These are phyloP conservation scores for Brasenia schreberi DNA, from an alignment of 164 flowering plant genomes.

Conservation along the genomic window DNA sequence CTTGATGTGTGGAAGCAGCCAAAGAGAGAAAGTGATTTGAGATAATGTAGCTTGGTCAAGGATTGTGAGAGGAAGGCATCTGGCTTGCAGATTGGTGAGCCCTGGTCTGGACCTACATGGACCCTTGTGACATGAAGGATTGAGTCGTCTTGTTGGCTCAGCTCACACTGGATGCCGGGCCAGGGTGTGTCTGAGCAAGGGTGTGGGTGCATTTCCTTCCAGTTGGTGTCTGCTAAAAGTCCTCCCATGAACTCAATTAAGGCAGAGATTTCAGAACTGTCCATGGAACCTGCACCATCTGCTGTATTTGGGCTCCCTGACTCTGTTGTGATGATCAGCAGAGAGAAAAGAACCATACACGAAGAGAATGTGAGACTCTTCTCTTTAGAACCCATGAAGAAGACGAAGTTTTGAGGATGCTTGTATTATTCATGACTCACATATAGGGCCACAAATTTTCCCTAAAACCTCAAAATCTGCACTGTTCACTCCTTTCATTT, in stretches of 20 bases:
- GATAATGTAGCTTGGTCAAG: slow-evolving; percentile 50
- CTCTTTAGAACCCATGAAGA: too few relatives aligned
- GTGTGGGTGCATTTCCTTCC: slow-evolving; percentile 34
- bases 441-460: too few relatives aligned
- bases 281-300: slow-evolving; percentile 19
- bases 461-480: too few relatives aligned
- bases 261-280: slow-evolving; percentile 28
- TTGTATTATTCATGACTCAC: too few relatives aligned
- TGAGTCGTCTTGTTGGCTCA: slow-evolving; percentile 20
- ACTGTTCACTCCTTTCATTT: too few relatives aligned
- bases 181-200: slow-evolving; percentile 36
- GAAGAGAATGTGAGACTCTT: too few relatives aligned
- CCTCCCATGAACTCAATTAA: slow-evolving; percentile 35
- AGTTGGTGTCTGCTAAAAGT: slow-evolving; percentile 29
- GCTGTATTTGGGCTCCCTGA: neutral
- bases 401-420: too few relatives aligned
- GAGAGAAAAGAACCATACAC: neutral
- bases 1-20: slow-evolving; percentile 52
- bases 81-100: slow-evolving; percentile 46
- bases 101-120: slow-evolving; percentile 55
- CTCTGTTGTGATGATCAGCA: neutral
- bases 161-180: slow-evolving; percentile 71
- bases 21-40: slow-evolving; percentile 60
- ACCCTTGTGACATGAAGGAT: slow-evolving; percentile 60
- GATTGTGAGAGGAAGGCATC: slow-evolving; percentile 51